These are phyloP conservation scores for Yamadazyma dushanensis DNA, from an alignment of 1,139 yeast species.

Conservation along the genomic window DNA sequence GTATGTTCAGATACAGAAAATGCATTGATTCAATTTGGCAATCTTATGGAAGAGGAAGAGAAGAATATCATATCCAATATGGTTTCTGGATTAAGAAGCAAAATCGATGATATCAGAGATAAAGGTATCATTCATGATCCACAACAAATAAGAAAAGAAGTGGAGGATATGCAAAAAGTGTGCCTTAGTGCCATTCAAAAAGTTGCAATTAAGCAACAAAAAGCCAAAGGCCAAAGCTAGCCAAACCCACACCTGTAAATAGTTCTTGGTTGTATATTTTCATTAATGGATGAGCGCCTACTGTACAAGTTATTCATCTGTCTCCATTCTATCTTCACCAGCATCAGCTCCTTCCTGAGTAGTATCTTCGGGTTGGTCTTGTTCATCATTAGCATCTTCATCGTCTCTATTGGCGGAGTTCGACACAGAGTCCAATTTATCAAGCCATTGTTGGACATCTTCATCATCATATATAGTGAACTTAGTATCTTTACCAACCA, in stretches of 20 bases:
- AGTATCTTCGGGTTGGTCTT: too few relatives aligned
- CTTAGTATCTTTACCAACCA: slow-evolving; percentile 77
- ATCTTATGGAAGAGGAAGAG: slow-evolving; percentile 39
- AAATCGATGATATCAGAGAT: slow-evolving; percentile 49
- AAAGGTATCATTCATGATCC: slow-evolving; percentile 35
- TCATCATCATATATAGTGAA: slow-evolving; percentile 86
- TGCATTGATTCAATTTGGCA: slow-evolving; percentile 47
- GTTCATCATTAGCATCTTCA: slow-evolving; percentile 38
- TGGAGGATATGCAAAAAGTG: slow-evolving; percentile 50
- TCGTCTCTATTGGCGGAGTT: slow-evolving; percentile 49
- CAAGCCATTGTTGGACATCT: slow-evolving; percentile 77
- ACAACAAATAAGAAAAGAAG: slow-evolving; percentile 37
- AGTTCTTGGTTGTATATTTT: too few relatives aligned
- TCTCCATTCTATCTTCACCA: slow-evolving; percentile 54
- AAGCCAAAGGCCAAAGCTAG: slow-evolving; percentile 8
- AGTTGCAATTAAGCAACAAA: slow-evolving; percentile 48
- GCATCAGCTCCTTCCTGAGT: slow-evolving; percentile 17
- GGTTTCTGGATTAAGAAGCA: slow-evolving; percentile 37
- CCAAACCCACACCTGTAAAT: slow-evolving; percentile 3
- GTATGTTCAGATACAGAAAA: slow-evolving; percentile 57
- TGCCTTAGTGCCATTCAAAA: slow-evolving; percentile 53
- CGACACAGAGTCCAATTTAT: slow-evolving; percentile 60
- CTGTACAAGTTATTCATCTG: slow-evolving; percentile 37
- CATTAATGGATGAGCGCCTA: too few relatives aligned
- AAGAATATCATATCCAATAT: slow-evolving; percentile 26